Conservation (phyloP, 345 rosid species). For the Melaleuca alternifolia region DNA sequence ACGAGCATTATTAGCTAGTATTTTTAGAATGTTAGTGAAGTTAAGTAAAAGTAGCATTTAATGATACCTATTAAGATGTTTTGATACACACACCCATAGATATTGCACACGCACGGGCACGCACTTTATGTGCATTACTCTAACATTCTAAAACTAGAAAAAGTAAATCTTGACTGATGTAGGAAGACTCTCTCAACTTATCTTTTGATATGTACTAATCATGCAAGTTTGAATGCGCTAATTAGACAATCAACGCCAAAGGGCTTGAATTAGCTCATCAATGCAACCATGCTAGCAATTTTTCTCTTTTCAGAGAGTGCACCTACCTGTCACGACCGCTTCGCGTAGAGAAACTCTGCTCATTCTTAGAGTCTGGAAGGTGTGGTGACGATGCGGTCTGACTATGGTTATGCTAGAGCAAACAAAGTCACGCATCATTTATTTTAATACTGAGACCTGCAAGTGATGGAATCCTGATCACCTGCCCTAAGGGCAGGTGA, state of each 20-base stretch:
- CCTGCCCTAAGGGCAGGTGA: no score
- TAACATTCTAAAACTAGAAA: background rate
- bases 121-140: background rate
- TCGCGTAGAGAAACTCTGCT: background rate
- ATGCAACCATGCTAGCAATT: background rate
- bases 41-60: background rate
- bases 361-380: background rate
- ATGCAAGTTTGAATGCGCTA: background rate
- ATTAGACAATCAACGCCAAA: background rate
- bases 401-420: background rate
- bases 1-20: background rate
- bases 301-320: background rate
- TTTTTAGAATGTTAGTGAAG: background rate
- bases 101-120: background rate
- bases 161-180: background rate
- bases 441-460: background rate
- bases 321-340: background rate
- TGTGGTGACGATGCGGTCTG: background rate
- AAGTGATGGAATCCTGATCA: no score
- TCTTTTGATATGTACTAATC: background rate
- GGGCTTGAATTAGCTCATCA: background rate
- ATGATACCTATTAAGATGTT: background rate
- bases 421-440: background rate
- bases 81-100: background rate
- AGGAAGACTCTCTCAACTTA: background rate